phyloP scores from a whole-genome alignment of 2,329 filamentous ascomycete species.

The Epicoccum sorghinum region DNA sequence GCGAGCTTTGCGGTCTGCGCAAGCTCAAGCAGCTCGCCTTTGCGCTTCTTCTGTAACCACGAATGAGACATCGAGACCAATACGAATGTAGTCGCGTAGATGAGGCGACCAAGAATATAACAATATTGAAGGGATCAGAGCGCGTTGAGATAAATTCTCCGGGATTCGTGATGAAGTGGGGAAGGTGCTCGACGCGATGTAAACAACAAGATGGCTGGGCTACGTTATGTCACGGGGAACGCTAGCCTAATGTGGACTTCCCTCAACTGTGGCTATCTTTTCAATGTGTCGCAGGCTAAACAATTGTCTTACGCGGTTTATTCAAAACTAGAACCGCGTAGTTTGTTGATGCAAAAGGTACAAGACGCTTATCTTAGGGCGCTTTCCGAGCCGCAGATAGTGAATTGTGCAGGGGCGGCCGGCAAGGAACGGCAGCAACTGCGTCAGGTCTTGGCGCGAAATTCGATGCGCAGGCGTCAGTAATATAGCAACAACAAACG shows the following conservation, averaged over 20 bases:
- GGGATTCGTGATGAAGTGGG: slow-evolving; percentile 33
- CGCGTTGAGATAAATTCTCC: slow-evolving; percentile 21
- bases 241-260: slow-evolving; percentile 7
- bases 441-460: slow-evolving; percentile 35
- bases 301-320: too few relatives aligned
- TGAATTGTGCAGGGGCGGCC: slow-evolving; percentile 15
- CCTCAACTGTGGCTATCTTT: background rate
- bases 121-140: slow-evolving; percentile 20
- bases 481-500: slow-evolving; percentile 24
- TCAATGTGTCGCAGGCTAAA: background rate
- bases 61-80: slow-evolving; percentile 64
- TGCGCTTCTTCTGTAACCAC: slow-evolving; percentile 83
- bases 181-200: slow-evolving; percentile 24
- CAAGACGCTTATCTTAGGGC: slow-evolving; percentile 13
- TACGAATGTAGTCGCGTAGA: slow-evolving; percentile 53
- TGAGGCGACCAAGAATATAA: slow-evolving; percentile 53
- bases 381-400: slow-evolving; percentile 24
- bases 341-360: too few relatives aligned
- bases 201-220: slow-evolving; percentile 36
- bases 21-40: slow-evolving; percentile 76
- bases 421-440: slow-evolving; percentile 9
- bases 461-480: slow-evolving; percentile 28
- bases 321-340: background rate
- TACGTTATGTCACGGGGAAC: slow-evolving; percentile 23
- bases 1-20: slow-evolving; percentile 73